A percentile compares a stretch with the other conserved stretches of the same genome.
phyloP scores from a whole-genome alignment of 371 early-diverging fungal genomes.

The Mucor plumbeus region DNA sequence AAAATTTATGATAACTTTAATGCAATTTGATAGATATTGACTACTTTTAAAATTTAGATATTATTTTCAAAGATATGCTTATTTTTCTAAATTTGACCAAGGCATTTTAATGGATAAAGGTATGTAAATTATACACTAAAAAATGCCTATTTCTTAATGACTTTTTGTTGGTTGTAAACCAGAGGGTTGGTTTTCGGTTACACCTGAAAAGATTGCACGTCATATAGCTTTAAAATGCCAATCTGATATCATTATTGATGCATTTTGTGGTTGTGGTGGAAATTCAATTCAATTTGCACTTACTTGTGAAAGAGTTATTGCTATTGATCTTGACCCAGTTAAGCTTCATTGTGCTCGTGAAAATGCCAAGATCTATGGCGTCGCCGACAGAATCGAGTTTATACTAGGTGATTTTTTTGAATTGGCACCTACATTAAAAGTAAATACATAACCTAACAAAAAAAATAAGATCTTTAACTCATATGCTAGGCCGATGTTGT shows the following conservation, averaged over 20 bases:
- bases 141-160: neutral
- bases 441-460: constrained; percentile 18
- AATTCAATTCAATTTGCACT: constrained; percentile 95
- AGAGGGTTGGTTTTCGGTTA: constrained; percentile 97
- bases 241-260: constrained; percentile 83
- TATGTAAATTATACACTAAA: constrained; percentile 21
- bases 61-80: constrained; percentile 81
- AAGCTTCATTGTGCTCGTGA: constrained; percentile 81
- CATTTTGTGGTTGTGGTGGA: constrained; percentile 96
- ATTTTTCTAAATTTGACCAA: constrained; percentile 85
- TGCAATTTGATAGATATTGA: constrained; percentile 14
- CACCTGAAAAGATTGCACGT: constrained; percentile 88
- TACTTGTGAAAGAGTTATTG: constrained; percentile 87
- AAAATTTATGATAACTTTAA: neutral
- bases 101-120: constrained; percentile 87
- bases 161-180: neutral
- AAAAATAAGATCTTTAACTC: neutral
- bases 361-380: constrained; percentile 92
- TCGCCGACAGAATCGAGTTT: constrained; percentile 90
- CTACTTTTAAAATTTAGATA: constrained; percentile 63
- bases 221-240: constrained; percentile 83
- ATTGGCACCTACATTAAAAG: constrained; percentile 64
- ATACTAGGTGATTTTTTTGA: constrained; percentile 84
- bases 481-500: constrained; percentile 81
- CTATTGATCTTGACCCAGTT: constrained; percentile 89